phyloP scores from a whole-genome alignment of 2,329 filamentous ascomycete genomes.

The Fusarium zealandicum region DNA sequence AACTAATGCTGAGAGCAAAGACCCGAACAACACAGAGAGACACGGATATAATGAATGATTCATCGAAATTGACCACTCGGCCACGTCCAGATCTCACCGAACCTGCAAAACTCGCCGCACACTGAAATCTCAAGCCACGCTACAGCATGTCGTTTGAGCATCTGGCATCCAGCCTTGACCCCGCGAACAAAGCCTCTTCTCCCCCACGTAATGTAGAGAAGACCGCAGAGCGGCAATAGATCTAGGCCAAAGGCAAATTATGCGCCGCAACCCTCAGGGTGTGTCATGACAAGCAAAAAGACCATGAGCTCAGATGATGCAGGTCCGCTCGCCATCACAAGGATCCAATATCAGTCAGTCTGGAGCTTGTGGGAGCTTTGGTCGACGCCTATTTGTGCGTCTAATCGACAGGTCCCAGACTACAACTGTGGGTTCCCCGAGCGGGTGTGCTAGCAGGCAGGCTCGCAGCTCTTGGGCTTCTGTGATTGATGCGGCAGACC shows the following conservation, averaged over 20 bases:
- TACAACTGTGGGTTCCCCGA: constrained; percentile 10
- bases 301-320: constrained; percentile 15
- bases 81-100: neutral
- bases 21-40: neutral
- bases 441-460: neutral
- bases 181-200: constrained; percentile 23
- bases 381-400: constrained; percentile 41
- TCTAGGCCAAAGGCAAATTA: constrained; percentile 26
- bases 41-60: neutral
- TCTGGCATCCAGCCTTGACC: constrained; percentile 15
- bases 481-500: constrained; percentile 40
- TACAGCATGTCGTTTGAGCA: constrained; percentile 1
- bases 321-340: constrained; percentile 16
- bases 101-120: constrained; percentile 9
- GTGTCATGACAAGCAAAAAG: constrained; percentile 10
- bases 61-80: neutral
- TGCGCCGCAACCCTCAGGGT: constrained; percentile 14
- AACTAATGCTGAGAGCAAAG: neutral
- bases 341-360: neutral
- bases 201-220: constrained; percentile 4
- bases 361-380: constrained; percentile 3
- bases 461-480: constrained; percentile 8
- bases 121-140: constrained; percentile 1
- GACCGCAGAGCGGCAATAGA: constrained; percentile 14
- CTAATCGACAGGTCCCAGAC: constrained; percentile 13